Conservation (phyloP, 768 basidiomycete species). For the Cantharellus anzutake region DNA sequence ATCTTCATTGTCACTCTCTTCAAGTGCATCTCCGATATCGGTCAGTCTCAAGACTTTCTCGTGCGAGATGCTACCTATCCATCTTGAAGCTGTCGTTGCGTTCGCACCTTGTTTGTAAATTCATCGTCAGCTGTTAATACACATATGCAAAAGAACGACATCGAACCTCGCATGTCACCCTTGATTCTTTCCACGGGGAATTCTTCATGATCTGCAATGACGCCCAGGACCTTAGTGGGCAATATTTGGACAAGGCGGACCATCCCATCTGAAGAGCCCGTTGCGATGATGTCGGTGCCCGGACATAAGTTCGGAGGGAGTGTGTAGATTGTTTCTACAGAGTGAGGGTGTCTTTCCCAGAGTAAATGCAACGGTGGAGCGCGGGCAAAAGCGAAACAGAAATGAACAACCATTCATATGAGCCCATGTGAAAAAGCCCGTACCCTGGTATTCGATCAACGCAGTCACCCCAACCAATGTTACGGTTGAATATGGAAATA, state of each 20-base stretch:
- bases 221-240: constrained; percentile 77
- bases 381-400: background rate
- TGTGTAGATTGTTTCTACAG: constrained; percentile 69
- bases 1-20: constrained; percentile 27
- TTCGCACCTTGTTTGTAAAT: constrained; percentile 16
- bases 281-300: constrained; percentile 55
- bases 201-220: constrained; percentile 80
- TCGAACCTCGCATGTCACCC: constrained; percentile 22
- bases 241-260: constrained; percentile 73
- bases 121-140: too few species aligned
- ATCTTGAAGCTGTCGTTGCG: constrained; percentile 30
- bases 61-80: constrained; percentile 88
- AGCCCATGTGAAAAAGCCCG: constrained; percentile 12
- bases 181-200: constrained; percentile 81
- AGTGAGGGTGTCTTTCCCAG: constrained; percentile 62
- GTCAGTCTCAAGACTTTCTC: constrained; percentile 75
- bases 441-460: constrained; percentile 81
- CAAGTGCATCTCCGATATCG: constrained; percentile 61
- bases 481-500: constrained; percentile 75
- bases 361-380: constrained; percentile 7
- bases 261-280: constrained; percentile 84
- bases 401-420: background rate
- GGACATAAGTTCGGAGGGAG: constrained; percentile 48
- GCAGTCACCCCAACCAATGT: constrained; percentile 78
- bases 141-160: too few species aligned